These are phyloP conservation scores for Hypoxylon crocopeplum DNA, from an alignment of 495 filamentous ascomycete species.

Conservation along the genomic window DNA sequence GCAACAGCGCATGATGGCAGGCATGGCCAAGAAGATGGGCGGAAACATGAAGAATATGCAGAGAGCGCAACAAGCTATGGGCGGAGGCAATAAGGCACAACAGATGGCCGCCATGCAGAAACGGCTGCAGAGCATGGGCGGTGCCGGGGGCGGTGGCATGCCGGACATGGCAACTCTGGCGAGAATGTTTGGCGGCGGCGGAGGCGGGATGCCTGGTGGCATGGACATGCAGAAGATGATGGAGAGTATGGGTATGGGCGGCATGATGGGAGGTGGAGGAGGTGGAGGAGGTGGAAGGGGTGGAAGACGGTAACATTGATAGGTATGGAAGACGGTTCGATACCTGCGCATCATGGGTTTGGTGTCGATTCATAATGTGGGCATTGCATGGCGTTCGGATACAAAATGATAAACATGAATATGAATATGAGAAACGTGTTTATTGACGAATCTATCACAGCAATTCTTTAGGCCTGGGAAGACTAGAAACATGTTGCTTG, in stretches of 20 bases:
- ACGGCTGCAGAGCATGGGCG: slow-evolving; percentile 89
- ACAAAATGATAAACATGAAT: slow-evolving; percentile 20
- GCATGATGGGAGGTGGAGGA: slow-evolving; percentile 48
- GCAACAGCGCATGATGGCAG: slow-evolving; percentile 98
- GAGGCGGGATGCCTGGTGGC: slow-evolving; percentile 64
- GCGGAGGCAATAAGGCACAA: slow-evolving; percentile 83
- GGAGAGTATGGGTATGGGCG: slow-evolving; percentile 80
- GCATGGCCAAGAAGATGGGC: slow-evolving; percentile 98
- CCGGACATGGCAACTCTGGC: slow-evolving; percentile 84
- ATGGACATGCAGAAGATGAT: slow-evolving; percentile 87
- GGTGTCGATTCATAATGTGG: slow-evolving; percentile 22
- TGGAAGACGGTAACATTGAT: slow-evolving; percentile 36
- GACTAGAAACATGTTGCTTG: too few species aligned
- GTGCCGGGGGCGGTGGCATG: slow-evolving; percentile 66
- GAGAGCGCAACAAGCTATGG: slow-evolving; percentile 87
- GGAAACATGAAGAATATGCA: slow-evolving; percentile 97
- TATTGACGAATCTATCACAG: background rate
- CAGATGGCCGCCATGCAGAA: slow-evolving; percentile 99
- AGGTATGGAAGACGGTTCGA: slow-evolving; percentile 12
- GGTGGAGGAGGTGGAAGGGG: slow-evolving; percentile 40
- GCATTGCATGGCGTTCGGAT: slow-evolving; percentile 38
- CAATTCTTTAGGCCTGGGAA: too few species aligned
- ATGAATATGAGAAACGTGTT: slow-evolving; percentile 14
- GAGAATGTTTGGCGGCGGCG: slow-evolving; percentile 76
- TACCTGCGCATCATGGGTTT: slow-evolving; percentile 26